Percentiles rank a stretch among this genome's conserved stretches.
Conservation (phyloP, 176 grass and related monocot genomes). For the Pontederia crassipes region DNA sequence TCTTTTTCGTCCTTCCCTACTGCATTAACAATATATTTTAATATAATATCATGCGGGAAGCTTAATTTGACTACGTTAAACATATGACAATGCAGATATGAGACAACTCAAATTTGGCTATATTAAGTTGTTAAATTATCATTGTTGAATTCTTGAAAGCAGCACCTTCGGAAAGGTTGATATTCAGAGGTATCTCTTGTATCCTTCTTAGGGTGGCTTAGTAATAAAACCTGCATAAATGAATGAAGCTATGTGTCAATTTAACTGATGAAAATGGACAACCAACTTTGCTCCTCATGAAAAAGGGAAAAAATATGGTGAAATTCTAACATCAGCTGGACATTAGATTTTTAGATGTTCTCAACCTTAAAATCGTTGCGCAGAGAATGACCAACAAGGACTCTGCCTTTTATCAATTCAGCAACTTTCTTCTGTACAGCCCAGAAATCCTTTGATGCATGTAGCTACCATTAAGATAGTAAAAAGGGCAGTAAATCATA, state of each 20-base stretch:
- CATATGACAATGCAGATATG: neutral
- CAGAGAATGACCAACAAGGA: constrained; percentile 91
- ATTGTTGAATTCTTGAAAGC: constrained; percentile 3
- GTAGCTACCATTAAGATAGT: constrained; percentile 20
- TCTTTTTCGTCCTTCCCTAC: constrained; percentile 47
- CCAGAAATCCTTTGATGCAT: constrained; percentile 70
- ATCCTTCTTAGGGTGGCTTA: constrained; percentile 83
- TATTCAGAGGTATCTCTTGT: constrained; percentile 85
- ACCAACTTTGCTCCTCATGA: too few relatives aligned
- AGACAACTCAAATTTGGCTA: constrained; percentile 17
- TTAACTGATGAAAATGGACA: too few relatives aligned
- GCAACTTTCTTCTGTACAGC: constrained; percentile 56
- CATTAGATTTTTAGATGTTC: constrained; percentile 4
- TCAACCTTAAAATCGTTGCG: constrained; percentile 94
- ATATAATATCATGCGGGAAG: constrained; percentile 10
- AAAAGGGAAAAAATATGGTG: too few relatives aligned
- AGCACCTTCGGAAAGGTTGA: constrained; percentile 58
- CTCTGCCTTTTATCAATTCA: constrained; percentile 70
- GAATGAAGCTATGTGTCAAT: neutral
- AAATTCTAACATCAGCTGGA: too few relatives aligned
- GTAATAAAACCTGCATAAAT: constrained; percentile 49
- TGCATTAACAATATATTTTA: constrained; percentile 20
- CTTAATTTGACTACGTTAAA: constrained; percentile 14
- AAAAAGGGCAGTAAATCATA: neutral
- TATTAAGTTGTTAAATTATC: neutral